A percentile compares a stretch with the other conserved stretches of the same genome.
Conservation (phyloP, 2,329 filamentous ascomycete species). For the Exophiala lecanii-corni region DNA sequence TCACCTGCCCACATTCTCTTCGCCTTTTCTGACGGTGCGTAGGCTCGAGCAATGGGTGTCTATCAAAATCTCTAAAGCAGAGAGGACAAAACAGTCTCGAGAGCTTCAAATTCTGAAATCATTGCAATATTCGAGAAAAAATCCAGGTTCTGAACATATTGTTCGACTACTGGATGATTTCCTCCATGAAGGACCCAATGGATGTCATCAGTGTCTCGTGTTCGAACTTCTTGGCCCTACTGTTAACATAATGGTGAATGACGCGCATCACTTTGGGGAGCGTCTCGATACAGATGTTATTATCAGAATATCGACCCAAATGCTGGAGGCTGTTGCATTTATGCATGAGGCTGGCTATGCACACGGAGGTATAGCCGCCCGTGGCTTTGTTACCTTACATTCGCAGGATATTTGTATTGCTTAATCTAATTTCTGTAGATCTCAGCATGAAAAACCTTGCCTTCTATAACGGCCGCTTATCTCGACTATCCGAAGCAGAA, state of each 20-base stretch:
- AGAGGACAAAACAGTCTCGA: constrained; percentile 3
- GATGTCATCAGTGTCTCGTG: constrained; percentile 20
- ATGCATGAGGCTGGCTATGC: constrained; percentile 30
- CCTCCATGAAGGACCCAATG: constrained; percentile 10
- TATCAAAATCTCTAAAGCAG: constrained; percentile 9
- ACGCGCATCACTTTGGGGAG: constrained; percentile 15
- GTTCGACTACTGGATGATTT: constrained; percentile 13
- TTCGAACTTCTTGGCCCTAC: constrained; percentile 24
- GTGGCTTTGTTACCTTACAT: constrained; percentile 1
- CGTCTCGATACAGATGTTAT: constrained; percentile 26
- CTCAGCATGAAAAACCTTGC: too few relatives aligned
- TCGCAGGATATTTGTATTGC: constrained; percentile 10
- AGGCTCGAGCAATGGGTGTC: constrained; percentile 12
- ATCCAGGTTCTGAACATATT: constrained; percentile 9
- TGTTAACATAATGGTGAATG: constrained; percentile 10
- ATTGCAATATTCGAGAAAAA: constrained; percentile 1
- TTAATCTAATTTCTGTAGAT: constrained; percentile 23
- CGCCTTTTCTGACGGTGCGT: constrained; percentile 1
- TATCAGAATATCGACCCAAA: constrained; percentile 29
- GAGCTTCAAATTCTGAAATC: constrained; percentile 6
- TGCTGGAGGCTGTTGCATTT: constrained; percentile 28
- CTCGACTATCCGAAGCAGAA: too few relatives aligned
- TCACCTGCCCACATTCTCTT: background rate
- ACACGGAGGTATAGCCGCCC: constrained; percentile 33
- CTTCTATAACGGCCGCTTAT: too few relatives aligned